Evolutionary conservation across 1,284 basidiomycete species (phyloP), one percentile per base, ranked within the genome.

Genomic region (Stereum hirsutum): DNA sequence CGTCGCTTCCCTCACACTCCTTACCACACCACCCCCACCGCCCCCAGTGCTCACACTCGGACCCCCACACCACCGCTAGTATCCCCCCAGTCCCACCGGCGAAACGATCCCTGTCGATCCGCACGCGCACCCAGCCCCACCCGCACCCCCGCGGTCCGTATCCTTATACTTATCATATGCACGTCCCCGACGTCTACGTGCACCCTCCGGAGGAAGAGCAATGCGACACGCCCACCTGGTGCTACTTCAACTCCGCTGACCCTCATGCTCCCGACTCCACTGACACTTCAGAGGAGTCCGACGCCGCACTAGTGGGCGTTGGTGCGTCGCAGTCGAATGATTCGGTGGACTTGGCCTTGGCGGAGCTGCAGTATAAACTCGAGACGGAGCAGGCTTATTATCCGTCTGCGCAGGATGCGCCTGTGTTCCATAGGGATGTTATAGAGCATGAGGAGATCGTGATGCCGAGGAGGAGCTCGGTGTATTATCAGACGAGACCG

Each of bases 171-270:
- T n/a, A n/a, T n/a, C n/a, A n/a, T 24, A 60, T 64, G 28, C 55
- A 56, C 31, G 68, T 81, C 62, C 81, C 79, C 11, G 70, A 76
- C 50, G 78, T 85, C 44, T 77, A 80, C 51, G 74, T 85, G 26
- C 66, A 75, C 32, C 83, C 82, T 10, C 82, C 82, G 23, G 82
- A 79, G 54, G 82, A 85, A 57, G 81, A 85, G 53, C 64, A 75
- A 36, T 59, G 63, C 21, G 55, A 63, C 15, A 68, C 62, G 10
- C 76, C 76, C 6, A 69, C 80, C 6, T 83, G 72, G 69, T 79
- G 76, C 54, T 81, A 66, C 55, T 83, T 81, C 55, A 72, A 84
- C 54, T 79, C 81, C 10, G 63, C 65, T 25, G 59, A 60, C 41
- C 40, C 34, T 49, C 40, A 36, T 26, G 53, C 59, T n/a, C n/a